phyloP scores from a whole-genome alignment of 179 eudicot genomes.

The Beta lomatogona region DNA sequence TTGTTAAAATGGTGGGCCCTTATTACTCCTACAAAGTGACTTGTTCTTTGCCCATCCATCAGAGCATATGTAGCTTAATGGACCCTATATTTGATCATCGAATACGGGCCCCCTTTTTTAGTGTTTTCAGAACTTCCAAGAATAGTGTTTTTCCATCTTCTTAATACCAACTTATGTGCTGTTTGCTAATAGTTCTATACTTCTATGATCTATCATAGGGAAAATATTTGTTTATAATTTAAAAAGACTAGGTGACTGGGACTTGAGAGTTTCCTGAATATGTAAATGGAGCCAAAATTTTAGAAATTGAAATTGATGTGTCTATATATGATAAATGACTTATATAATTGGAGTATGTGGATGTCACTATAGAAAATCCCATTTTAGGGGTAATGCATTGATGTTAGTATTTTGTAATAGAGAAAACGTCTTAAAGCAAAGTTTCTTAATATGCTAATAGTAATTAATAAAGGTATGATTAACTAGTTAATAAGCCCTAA shows the following conservation, averaged over 20 bases:
- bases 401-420: background rate
- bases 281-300: background rate
- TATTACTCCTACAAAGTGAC: conserved; percentile 31
- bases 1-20: conserved; percentile 17
- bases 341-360: background rate
- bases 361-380: background rate
- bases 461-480: background rate
- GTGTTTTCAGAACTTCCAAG: conserved; percentile 14
- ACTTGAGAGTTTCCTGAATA: conserved; percentile 9
- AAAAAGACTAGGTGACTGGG: background rate
- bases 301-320: conserved; percentile 17
- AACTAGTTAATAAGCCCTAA: background rate
- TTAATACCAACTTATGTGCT: conserved; percentile 1
- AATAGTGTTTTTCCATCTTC: background rate
- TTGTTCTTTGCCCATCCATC: conserved; percentile 27
- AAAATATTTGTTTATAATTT: background rate
- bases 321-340: background rate
- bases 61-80: conserved; percentile 23
- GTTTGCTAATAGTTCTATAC: background rate
- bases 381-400: background rate
- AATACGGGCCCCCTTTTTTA: background rate
- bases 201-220: background rate
- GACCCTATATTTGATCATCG: conserved; percentile 8
- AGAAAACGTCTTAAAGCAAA: background rate
- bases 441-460: background rate